Base-by-base conservation (phyloP, 2,329 filamentous ascomycete species). In the Fusarium tjaetaba region DNA sequence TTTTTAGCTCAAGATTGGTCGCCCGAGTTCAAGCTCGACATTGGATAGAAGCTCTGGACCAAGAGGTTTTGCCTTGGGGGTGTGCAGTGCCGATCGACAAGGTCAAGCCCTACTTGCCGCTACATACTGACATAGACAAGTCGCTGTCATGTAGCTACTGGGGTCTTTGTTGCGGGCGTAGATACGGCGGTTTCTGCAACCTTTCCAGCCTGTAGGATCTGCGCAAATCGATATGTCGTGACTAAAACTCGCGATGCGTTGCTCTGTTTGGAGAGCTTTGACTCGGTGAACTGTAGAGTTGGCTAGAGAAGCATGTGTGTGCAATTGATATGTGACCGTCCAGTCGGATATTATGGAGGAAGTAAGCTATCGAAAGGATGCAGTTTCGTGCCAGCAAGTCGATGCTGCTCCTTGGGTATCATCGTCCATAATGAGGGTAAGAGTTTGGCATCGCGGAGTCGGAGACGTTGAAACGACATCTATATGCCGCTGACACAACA, bases 41-140 rank as follows among this genome's bases (percentile, higher is more conserved):
- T 49, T 68, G 64, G 46, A 52, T 61, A 68, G 30, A 48, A 58
- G 41, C n/a, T 49, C 30, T 28, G 9, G 52, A 59, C 48, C 42
- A 57, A 42, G 39, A 52, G 15, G 11, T 36, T 55, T 28, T 42
- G 26, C 22, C 46, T 39, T 60, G 45, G 48, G 66, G 65, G 55
- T 53, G 58, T 49, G 52, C 46, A 41, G 45, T 41, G 71, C 53
- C 67, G 62, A 68, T 68, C 71, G 18, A 55, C 51, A 52, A 55
- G 30, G 59, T 42, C 38, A 28, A 52, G 30, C 43, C 43, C 39
- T 52, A 56, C 61, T 55, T 69, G 46, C 42, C 22, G 20, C 51
- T 60, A 11, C 49, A 61, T 58, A 43, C 66, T 53, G 66, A 60
- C 42, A 59, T 58, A 56, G 57, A 43, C 56, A 26, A 46, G 41